Evolutionary conservation across 2,329 filamentous ascomycete genomes (phyloP), one percentile per base, ranked within the genome.

Genomic region (Ceratocystis papillata): DNA sequence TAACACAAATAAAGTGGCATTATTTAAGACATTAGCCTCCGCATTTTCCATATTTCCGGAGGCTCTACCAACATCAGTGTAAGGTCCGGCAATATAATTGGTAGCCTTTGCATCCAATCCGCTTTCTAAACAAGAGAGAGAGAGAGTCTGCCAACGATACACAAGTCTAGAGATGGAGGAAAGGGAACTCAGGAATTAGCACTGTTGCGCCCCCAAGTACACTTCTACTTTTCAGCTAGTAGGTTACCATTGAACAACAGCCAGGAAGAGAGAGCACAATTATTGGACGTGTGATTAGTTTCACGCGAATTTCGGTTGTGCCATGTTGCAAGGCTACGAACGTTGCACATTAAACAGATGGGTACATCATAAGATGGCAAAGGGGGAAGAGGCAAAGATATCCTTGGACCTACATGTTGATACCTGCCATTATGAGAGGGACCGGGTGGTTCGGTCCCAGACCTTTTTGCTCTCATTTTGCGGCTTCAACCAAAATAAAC

Each of bases 251-350:
- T 37, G 33, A 37, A 12, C 33, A 37, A 37, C 10, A 15, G 12
- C 10, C 37, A 41, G 30, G 30, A 15, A 15, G 37, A 41, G 37
- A 41, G 10, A 53, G 20, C 22, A 53, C 6, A 12, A 53, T 53
- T 17, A 15, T 53, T 53, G 15, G 20, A 28, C 17, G 7, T 17
- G 3, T 15, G 33, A 8, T 10, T 7, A 37, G 55, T n/a, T 8
- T 59, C 55, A 37, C 55, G 25, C 28, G 55, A 59, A 59, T 59
- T 59, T 59, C 55, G 55, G 55, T 59, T 59, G 55, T 59, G 55
- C 33, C 12, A 17, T 37, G 55, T 30, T 59, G 17, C 55, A 37
- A 33, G 55, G 17, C 55, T 59, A 28, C 6, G 17, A 30, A 28
- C 15, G 20, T 57, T 30, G 48, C 28, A 59, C 55, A 17, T 33